Percentiles rank a stretch among this genome's conserved stretches.
phyloP scores from a whole-genome alignment of 306 rosid genomes.

The Cucurbita moschata region DNA sequence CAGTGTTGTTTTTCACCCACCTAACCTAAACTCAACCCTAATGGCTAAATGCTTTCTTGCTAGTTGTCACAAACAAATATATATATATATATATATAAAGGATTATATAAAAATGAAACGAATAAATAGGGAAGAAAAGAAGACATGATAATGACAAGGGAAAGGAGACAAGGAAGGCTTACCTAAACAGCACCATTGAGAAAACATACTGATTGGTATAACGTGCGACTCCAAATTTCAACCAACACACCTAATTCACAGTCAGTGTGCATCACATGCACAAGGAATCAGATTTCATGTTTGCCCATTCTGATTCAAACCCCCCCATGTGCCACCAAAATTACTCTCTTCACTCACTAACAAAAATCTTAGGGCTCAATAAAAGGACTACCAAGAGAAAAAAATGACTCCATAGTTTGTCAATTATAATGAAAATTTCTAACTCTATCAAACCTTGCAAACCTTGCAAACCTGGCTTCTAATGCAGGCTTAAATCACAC shows the following conservation, averaged over 20 bases:
- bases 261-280: slow-evolving; percentile 6
- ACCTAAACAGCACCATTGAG: slow-evolving; percentile 16
- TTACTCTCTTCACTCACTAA: background rate
- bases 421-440: background rate
- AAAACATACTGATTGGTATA: slow-evolving; percentile 17
- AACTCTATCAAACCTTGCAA: background rate
- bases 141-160: slow-evolving; percentile 4
- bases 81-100: background rate
- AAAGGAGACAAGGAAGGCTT: slow-evolving; percentile 23
- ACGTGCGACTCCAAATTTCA: slow-evolving; percentile 19
- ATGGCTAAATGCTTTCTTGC: background rate
- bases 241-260: background rate
- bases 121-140: background rate
- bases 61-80: background rate
- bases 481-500: background rate
- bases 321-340: slow-evolving; percentile 1
- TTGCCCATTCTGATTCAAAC: background rate
- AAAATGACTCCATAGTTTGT: background rate
- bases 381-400: background rate
- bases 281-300: background rate
- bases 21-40: background rate
- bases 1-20: background rate
- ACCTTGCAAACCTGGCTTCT: background rate
- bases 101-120: background rate
- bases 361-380: background rate